Evolutionary conservation across 768 basidiomycete genomes (phyloP), one percentile per base, ranked within the genome.

Genomic region (Boletus patriciae): DNA sequence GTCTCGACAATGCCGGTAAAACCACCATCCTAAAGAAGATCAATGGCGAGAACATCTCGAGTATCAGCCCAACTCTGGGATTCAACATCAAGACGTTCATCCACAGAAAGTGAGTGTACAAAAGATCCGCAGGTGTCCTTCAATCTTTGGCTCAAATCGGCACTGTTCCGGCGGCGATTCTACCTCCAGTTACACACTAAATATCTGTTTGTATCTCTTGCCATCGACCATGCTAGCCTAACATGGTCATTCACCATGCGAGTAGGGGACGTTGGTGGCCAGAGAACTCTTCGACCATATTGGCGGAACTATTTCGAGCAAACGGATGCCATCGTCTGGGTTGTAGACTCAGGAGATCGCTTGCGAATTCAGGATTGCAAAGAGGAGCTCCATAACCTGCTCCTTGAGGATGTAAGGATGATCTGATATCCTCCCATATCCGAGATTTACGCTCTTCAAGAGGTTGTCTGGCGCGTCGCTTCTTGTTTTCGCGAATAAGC

Each of bases 261-360:
- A 52, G 55, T 65, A 98, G 95, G 96, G 97, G 97, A 99, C 71
- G 94, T 98, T 36, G 97, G 97, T 36, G 96, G 97, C 23, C 97
- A 99, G 72, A 85, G 88, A 55, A 95, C 93, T 0, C 85, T 99
- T 50, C 83, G 97, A 31, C 96, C 97, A 8, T 98, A 98, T 72
- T 99, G 97, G 97, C 80, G 93, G 25, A 99, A 98, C 73, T 98
- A 98, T 75, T 98, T 98, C 64, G 97, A 99, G 73, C 92, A 94
- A 74, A 98, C 97, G 11, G 97, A 98, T 73, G 96, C 91, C 8
- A 79, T 99, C 43, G 94, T 98, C 34, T 99, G 97, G 97, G 96
- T 99, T 18, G 95, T 99, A 41, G 97, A 99, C 76, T 96, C 94
- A 0, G 83, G 89, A 37, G 96, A 98, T 75, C 82, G 90, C 41